These are phyloP conservation scores for Arabidopsis lyrata DNA, from an alignment of 441 rosid genomes.

Conservation along the genomic window DNA sequence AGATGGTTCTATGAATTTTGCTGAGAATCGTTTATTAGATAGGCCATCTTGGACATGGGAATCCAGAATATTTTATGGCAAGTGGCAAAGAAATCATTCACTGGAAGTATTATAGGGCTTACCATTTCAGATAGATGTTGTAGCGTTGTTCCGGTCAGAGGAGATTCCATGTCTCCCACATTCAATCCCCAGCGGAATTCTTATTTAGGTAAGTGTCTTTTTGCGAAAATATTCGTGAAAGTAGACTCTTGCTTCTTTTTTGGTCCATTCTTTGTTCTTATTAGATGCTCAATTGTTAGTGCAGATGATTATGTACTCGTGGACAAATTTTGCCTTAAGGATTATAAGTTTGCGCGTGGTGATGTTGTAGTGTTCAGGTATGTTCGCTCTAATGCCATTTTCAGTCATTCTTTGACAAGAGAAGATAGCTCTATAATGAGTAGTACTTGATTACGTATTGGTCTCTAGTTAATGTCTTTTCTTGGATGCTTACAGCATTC, in stretches of 20 bases:
- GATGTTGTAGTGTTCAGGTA: conserved; percentile 84
- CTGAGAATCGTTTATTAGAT: conserved; percentile 25
- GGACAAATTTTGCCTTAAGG: conserved; percentile 73
- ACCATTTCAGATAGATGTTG: conserved; percentile 51
- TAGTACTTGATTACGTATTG: conserved; percentile 4
- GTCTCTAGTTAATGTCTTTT: conserved; percentile 13
- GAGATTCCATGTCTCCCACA: conserved; percentile 50
- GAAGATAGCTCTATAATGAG: conserved; percentile 3
- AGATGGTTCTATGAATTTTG: conserved; percentile 32
- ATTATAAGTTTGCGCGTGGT: conserved; percentile 78
- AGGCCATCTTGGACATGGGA: conserved; percentile 40
- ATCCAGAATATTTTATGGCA: conserved; percentile 39
- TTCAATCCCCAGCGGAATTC: conserved; percentile 44
- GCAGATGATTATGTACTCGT: conserved; percentile 70
- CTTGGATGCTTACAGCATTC: conserved; percentile 6
- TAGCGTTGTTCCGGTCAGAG: conserved; percentile 46
- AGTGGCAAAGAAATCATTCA: conserved; percentile 42
- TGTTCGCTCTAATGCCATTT: conserved; percentile 30
- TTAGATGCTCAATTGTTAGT: conserved; percentile 8
- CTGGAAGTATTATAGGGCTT: conserved; percentile 46
- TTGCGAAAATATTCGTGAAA: background rate
- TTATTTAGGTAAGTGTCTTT: conserved; percentile 27
- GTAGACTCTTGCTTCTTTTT: conserved; percentile 15
- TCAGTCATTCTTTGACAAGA: background rate
- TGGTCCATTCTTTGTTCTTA: conserved; percentile 19